Evolutionary conservation across 306 rosid genomes (phyloP).

Genomic region (Castanopsis chinensis): DNA sequence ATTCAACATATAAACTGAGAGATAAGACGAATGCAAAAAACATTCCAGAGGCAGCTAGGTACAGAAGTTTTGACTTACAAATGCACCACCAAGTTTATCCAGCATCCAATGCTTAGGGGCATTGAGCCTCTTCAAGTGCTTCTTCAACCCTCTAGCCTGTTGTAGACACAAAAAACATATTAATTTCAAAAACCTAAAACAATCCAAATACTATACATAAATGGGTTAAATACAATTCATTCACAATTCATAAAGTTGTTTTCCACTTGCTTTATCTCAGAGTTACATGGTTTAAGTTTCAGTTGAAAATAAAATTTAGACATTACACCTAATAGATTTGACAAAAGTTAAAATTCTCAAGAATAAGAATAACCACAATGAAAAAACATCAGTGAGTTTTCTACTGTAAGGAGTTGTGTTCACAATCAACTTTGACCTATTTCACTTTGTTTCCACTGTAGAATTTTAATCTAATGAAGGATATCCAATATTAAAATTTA

Average conservation of each 20-base stretch:
- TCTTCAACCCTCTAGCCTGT: slow-evolving; percentile 50
- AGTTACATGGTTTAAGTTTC: neutral
- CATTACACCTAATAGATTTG: no score
- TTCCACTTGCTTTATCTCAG: neutral
- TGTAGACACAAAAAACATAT: neutral
- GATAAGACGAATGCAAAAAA: neutral
- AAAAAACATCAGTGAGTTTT: neutral
- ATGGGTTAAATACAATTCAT: neutral
- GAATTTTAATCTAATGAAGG: no score
- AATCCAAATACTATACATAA: neutral
- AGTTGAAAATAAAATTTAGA: no score
- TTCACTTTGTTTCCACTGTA: neutral
- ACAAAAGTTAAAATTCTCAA: neutral
- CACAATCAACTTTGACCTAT: neutral
- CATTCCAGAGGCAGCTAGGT: neutral
- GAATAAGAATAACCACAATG: neutral
- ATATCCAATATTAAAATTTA: no score
- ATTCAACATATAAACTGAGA: neutral
- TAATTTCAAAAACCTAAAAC: neutral
- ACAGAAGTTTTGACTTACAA: slow-evolving; percentile 26
- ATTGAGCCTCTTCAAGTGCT: slow-evolving; percentile 52
- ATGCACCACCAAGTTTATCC: slow-evolving; percentile 52
- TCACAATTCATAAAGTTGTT: neutral
- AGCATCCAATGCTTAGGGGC: slow-evolving; percentile 54
- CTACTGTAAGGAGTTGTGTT: neutral